Base-by-base conservation (phyloP, 257 asterid species). In the Anisodus acutangulus region DNA sequence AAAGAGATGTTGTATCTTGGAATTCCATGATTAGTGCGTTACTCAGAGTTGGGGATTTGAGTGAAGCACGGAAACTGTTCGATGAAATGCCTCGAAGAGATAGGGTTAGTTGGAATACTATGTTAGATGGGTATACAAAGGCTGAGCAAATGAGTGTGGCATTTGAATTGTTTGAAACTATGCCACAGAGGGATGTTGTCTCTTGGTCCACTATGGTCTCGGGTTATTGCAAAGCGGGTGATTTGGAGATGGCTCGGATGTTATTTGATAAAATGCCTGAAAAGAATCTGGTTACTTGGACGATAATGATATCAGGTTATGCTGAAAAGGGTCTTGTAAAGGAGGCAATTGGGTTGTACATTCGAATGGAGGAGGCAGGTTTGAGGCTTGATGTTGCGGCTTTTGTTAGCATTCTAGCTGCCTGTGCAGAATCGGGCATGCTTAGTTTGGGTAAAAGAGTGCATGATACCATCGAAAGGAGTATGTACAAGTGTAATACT, bases 241-340 rank as follows among this genome's bases (percentile, higher is more conserved):
- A 95, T 79, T 58, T 94, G 87, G 94, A 93, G 83, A 90, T 88
- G 97, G 97, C 98, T 76, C 89, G 90, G 82, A 81, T 84, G 79
- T 49, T 94, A 84, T 95, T 94, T 76, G 98, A 95, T 66, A 86
- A 87, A 53, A 95, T 93, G 97, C 98, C 98, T 70, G 91, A 49
- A 37, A 95, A 95, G 92, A 95, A 92, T 84, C 85, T 90, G 90
- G 91, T 94, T 13, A 60, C 98, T 0, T 95, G 97, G 98, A 93
- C 97, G 0, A 95, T 93, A 66, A 90, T 95, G 83, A 87, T 95
- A 83, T 87, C 95, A 3, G 94, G 90, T 2, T 94, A 91, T 85
- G 95, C 98, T 13, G 90, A 91, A 84, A 93, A 86, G 76, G 97
- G 98, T 19, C 88, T 91, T 39, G 88, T 83, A 31, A 92, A 89